Conservation (phyloP, 306 rosid genomes). For the Begonia loranthoides region DNA sequence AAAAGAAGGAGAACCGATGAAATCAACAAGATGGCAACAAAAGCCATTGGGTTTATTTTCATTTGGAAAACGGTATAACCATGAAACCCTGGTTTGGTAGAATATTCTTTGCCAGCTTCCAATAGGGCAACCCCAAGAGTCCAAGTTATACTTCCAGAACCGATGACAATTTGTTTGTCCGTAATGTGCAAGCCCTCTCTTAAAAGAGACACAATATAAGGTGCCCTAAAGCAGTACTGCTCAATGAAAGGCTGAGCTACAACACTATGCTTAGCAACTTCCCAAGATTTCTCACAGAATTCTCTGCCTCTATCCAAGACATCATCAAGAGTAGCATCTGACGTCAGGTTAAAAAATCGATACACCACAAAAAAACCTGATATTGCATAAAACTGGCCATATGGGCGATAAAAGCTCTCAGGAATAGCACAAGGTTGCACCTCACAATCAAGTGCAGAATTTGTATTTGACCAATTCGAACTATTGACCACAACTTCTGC, state of each 20-base stretch:
- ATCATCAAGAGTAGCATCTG: slow-evolving; percentile 75
- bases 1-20: slow-evolving; percentile 55
- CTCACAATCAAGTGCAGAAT: slow-evolving; percentile 55
- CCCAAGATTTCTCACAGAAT: slow-evolving; percentile 78
- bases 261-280: slow-evolving; percentile 67
- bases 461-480: slow-evolving; percentile 67
- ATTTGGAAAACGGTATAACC: slow-evolving; percentile 39
- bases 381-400: slow-evolving; percentile 65
- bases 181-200: slow-evolving; percentile 85
- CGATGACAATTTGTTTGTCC: slow-evolving; percentile 57
- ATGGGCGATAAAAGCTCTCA: slow-evolving; percentile 54
- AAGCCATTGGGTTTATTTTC: slow-evolving; percentile 52
- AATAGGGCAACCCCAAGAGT: slow-evolving; percentile 89
- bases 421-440: slow-evolving; percentile 71
- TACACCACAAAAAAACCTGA: slow-evolving; percentile 92
- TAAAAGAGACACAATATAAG: slow-evolving; percentile 62
- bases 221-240: slow-evolving; percentile 97
- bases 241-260: slow-evolving; percentile 89
- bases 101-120: slow-evolving; percentile 72
- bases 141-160: slow-evolving; percentile 96
- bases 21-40: slow-evolving; percentile 39
- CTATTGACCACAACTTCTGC: slow-evolving; percentile 65
- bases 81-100: slow-evolving; percentile 39
- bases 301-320: slow-evolving; percentile 60
- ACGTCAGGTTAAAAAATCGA: slow-evolving; percentile 68